Conservation (phyloP, 306 rosid species). For the Pachyrhizus erosus region DNA sequence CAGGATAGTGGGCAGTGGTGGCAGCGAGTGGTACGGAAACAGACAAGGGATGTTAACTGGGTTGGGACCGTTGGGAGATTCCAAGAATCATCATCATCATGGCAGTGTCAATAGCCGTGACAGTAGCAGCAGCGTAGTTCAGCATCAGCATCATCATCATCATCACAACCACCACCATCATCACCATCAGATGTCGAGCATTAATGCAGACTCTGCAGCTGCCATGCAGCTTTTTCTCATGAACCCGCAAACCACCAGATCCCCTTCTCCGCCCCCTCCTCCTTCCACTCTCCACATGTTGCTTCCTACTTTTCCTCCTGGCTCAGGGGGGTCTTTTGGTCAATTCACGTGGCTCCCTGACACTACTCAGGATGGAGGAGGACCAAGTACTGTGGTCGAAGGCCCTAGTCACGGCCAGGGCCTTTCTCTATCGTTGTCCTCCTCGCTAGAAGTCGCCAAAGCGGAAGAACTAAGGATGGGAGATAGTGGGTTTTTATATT, state of each 20-base stretch:
- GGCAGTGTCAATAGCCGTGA: conserved; percentile 51
- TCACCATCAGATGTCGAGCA: conserved; percentile 64
- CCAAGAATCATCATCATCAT: conserved; percentile 50
- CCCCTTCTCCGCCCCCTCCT: conserved; percentile 71
- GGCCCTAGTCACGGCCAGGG: conserved; percentile 59
- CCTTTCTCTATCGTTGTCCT: conserved; percentile 66
- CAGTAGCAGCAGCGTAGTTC: conserved; percentile 40
- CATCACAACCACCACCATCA: conserved; percentile 49
- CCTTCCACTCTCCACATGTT: conserved; percentile 75
- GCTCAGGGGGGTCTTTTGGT: conserved; percentile 64
- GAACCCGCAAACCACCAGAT: conserved; percentile 84
- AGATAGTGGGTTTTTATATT: conserved; percentile 53
- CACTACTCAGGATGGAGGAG: conserved; percentile 13
- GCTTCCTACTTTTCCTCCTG: conserved; percentile 59
- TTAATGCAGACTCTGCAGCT: conserved; percentile 89
- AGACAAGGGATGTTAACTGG: conserved; percentile 60
- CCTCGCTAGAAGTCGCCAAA: conserved; percentile 68
- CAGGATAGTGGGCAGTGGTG: conserved; percentile 7
- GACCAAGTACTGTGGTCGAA: conserved; percentile 47
- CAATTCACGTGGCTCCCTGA: conserved; percentile 66
- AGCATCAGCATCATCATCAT: conserved; percentile 47
- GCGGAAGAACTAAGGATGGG: conserved; percentile 74
- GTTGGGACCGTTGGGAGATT: conserved; percentile 56
- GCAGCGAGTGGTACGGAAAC: conserved; percentile 77
- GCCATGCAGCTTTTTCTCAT: conserved; percentile 98